These are phyloP conservation scores for Arctium minus DNA, from an alignment of 129 eudicot species.

Conservation along the genomic window DNA sequence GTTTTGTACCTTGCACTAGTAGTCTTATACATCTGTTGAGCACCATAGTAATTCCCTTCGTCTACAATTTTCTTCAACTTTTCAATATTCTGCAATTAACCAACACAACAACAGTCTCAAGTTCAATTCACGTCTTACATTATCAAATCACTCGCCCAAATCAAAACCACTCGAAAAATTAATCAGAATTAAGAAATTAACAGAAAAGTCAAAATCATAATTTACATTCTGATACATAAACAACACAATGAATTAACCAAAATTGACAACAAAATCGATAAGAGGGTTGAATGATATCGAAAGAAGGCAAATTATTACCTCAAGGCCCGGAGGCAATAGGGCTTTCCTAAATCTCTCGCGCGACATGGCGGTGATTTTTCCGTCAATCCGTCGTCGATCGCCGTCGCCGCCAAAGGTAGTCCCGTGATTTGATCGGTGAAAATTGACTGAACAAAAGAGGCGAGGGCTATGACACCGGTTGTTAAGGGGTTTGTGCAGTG, in stretches of 20 bases:
- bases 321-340: constrained; percentile 32
- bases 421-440: constrained; percentile 23
- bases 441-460: background rate
- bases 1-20: constrained; percentile 59
- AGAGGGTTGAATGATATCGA: background rate
- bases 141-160: background rate
- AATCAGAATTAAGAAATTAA: background rate
- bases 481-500: constrained; percentile 1
- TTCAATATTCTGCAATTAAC: constrained; percentile 56
- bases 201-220: background rate
- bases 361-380: constrained; percentile 17
- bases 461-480: background rate
- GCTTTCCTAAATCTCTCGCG: constrained; percentile 40
- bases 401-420: constrained; percentile 7
- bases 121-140: background rate
- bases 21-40: constrained; percentile 97
- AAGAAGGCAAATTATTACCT: constrained; percentile 11
- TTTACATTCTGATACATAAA: background rate
- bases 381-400: constrained; percentile 17
- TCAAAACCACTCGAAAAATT: background rate
- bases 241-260: background rate
- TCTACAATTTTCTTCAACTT: constrained; percentile 64
- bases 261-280: background rate
- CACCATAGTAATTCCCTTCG: constrained; percentile 83
- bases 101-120: constrained; percentile 10